Evolutionary conservation across 2,329 filamentous ascomycete genomes (phyloP).

Genomic region (Rasamsonia emersonii): DNA sequence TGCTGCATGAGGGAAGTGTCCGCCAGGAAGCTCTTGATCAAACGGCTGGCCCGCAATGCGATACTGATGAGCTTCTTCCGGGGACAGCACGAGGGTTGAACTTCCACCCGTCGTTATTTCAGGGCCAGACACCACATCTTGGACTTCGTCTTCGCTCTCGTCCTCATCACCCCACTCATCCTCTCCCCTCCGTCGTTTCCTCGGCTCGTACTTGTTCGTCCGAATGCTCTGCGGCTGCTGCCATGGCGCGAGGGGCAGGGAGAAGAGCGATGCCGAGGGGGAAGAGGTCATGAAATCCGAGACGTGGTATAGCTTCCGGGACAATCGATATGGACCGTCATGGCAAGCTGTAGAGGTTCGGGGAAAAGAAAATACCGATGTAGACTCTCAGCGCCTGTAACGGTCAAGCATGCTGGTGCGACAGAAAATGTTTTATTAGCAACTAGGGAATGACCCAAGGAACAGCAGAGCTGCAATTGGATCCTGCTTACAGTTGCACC

Average conservation of each 20-base stretch:
- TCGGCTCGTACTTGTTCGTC: conserved; percentile 26
- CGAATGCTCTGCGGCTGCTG: conserved; percentile 27
- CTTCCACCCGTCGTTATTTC: conserved; percentile 4
- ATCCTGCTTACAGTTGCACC: no score
- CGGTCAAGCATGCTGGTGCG: not conserved
- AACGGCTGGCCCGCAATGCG: conserved; percentile 10
- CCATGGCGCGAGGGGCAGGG: conserved; percentile 29
- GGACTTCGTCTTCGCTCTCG: conserved; percentile 17
- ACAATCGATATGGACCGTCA: no score
- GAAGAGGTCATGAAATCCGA: conserved; percentile 20
- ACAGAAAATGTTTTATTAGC: conserved; percentile 4
- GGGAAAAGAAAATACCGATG: no score
- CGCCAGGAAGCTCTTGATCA: conserved; percentile 27
- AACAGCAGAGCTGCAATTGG: no score
- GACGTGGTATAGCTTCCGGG: no score
- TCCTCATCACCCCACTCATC: conserved; percentile 19
- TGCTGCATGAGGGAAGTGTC: conserved; percentile 34
- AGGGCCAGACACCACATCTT: conserved; percentile 5
- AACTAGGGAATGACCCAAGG: no score
- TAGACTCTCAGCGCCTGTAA: no score
- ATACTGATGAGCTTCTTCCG: conserved; percentile 12
- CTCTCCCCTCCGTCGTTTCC: conserved; percentile 24
- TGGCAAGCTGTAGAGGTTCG: no score
- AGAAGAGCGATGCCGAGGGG: conserved; percentile 27
- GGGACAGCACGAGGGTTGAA: conserved; percentile 12